A percentile compares a stretch with the other conserved stretches of the same genome.
Conservation (phyloP, 1,284 basidiomycete species). For the Austropuccinia psidii region DNA sequence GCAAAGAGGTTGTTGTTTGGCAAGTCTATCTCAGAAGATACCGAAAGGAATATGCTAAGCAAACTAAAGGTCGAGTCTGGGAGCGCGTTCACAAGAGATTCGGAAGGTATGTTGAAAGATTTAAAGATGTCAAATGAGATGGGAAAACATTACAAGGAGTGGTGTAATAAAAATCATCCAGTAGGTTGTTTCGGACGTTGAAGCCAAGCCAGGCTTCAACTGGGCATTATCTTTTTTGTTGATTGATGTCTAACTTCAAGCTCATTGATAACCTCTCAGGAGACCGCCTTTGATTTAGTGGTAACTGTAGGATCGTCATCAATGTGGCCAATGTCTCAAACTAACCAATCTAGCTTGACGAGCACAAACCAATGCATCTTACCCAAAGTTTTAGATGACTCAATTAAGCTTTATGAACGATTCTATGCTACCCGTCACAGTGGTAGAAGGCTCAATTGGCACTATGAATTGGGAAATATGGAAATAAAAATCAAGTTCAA, state of each 20-base stretch:
- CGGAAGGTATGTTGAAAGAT: constrained; percentile 99
- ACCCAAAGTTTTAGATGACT: constrained; percentile 58
- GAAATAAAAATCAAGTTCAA: constrained; percentile 83
- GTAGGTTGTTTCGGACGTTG: neutral
- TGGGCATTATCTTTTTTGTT: neutral
- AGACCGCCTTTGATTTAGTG: constrained; percentile 66
- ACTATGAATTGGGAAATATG: constrained; percentile 81
- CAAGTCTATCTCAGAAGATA: constrained; percentile 89
- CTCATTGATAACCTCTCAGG: constrained; percentile 50
- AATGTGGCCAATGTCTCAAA: constrained; percentile 70
- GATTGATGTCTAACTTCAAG: constrained; percentile 11
- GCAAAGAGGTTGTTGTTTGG: constrained; percentile 80
- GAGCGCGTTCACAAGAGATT: constrained; percentile 91
- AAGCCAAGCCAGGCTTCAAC: constrained; percentile 50
- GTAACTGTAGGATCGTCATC: constrained; percentile 88
- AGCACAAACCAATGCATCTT: constrained; percentile 59
- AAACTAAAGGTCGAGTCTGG: constrained; percentile 97
- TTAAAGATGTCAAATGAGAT: constrained; percentile 84
- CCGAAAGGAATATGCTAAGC: constrained; percentile 93
- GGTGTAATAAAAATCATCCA: constrained; percentile 53
- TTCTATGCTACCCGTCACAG: constrained; percentile 85
- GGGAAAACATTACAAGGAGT: constrained; percentile 63
- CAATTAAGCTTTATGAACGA: constrained; percentile 69
- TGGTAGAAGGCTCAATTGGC: constrained; percentile 86
- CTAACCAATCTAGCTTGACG: constrained; percentile 50